phyloP scores from a whole-genome alignment of 2,329 filamentous ascomycete genomes.

The Talaromyces rugulosus region DNA sequence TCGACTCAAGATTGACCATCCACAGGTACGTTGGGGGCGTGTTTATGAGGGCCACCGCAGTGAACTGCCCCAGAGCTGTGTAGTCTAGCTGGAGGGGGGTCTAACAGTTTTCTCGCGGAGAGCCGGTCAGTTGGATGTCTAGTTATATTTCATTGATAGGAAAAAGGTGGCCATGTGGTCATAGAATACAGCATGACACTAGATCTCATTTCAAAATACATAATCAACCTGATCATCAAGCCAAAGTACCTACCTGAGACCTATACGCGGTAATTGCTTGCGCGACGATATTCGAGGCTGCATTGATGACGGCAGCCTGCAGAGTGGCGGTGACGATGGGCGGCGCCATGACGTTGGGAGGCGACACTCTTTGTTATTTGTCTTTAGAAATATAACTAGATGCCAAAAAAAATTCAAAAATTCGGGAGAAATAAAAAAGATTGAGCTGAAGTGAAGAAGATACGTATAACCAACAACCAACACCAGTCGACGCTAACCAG shows the following conservation, averaged over 20 bases:
- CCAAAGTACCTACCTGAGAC: slow-evolving; percentile 31
- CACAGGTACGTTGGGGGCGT: slow-evolving; percentile 57
- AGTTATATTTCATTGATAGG: background rate
- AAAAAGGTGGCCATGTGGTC: background rate
- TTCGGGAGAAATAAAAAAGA: background rate
- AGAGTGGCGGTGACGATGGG: slow-evolving; percentile 52
- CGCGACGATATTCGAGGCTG: slow-evolving; percentile 52
- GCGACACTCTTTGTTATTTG: background rate
- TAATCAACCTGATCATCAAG: background rate
- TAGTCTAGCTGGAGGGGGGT: slow-evolving; percentile 45
- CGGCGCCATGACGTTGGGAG: slow-evolving; percentile 22
- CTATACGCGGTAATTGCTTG: slow-evolving; percentile 52
- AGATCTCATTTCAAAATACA: background rate
- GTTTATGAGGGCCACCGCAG: slow-evolving; percentile 50
- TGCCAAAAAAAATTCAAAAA: background rate
- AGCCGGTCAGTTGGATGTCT: background rate
- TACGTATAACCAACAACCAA: background rate
- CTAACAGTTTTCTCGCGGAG: slow-evolving; percentile 19
- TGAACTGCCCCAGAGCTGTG: slow-evolving; percentile 51
- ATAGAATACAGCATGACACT: background rate
- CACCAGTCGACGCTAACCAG: background rate
- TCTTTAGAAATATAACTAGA: background rate
- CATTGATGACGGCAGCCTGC: slow-evolving; percentile 51
- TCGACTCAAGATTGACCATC: slow-evolving; percentile 53
- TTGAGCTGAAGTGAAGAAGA: background rate